These are phyloP conservation scores for Claviceps sp. DNA, from an alignment of 2,329 filamentous ascomycete species.

Conservation along the genomic window DNA sequence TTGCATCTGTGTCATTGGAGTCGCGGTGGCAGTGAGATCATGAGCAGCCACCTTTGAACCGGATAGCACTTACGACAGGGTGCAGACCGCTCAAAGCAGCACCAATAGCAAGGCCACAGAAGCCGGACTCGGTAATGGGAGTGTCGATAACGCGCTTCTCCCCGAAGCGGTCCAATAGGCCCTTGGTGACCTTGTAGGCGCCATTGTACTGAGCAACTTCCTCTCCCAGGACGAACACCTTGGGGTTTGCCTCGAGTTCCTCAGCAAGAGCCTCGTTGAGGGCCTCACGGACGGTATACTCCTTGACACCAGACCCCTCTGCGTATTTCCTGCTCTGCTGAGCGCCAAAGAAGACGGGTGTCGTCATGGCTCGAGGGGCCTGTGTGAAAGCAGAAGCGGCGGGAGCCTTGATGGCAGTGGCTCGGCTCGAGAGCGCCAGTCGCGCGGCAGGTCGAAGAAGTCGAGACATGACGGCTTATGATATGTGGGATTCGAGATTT, in stretches of 20 bases:
- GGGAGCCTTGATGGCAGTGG: conserved; percentile 19
- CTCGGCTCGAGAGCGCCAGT: conserved; percentile 30
- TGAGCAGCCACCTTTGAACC: not conserved
- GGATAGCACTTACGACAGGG: conserved; percentile 59
- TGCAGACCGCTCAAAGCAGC: conserved; percentile 88
- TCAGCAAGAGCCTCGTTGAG: conserved; percentile 96
- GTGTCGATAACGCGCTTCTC: conserved; percentile 96
- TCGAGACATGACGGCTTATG: conserved; percentile 30
- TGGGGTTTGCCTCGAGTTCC: conserved; percentile 86
- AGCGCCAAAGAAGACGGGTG: conserved; percentile 25
- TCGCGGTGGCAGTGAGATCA: too few relatives aligned
- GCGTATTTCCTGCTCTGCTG: conserved; percentile 42
- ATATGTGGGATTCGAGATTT: conserved; percentile 4
- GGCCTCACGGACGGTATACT: conserved; percentile 93
- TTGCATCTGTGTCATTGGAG: not conserved
- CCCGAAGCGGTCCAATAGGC: conserved; percentile 89
- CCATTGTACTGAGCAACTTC: conserved; percentile 99
- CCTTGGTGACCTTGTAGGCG: conserved; percentile 99
- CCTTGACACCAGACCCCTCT: conserved; percentile 54
- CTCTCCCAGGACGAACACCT: conserved; percentile 93
- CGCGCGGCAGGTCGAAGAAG: conserved; percentile 37
- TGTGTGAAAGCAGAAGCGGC: conserved; percentile 21
- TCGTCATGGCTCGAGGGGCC: conserved; percentile 20
- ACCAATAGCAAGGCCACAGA: conserved; percentile 84
- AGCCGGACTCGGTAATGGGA: conserved; percentile 95